Conservation (phyloP, 768 basidiomycete species). For the Lentinula boryana region DNA sequence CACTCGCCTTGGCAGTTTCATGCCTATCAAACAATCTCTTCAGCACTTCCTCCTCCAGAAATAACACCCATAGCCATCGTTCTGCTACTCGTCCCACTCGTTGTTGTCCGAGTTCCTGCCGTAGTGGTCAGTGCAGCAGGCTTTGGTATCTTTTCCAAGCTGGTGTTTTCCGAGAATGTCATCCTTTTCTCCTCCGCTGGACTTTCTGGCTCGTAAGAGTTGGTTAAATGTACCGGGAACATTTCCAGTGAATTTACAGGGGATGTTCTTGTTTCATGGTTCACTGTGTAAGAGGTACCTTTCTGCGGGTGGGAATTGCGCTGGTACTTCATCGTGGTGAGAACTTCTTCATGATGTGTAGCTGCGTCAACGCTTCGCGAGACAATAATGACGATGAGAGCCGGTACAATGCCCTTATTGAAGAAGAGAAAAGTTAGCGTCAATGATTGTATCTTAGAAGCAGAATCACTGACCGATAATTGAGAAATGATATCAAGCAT, state of each 20-base stretch:
- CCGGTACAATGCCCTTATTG: conserved; percentile 1
- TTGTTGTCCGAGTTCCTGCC: background rate
- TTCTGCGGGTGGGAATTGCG: background rate
- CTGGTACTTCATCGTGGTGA: background rate
- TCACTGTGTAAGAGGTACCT: background rate
- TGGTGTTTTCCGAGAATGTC: background rate
- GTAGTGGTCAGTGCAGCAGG: background rate
- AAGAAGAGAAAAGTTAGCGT: background rate
- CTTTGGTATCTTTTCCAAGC: background rate
- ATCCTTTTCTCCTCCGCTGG: background rate
- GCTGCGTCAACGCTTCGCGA: conserved; percentile 3
- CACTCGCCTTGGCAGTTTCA: too few relatives aligned
- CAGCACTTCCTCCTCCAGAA: background rate
- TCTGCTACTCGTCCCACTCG: background rate
- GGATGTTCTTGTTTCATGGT: background rate
- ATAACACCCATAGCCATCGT: background rate
- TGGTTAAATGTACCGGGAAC: background rate
- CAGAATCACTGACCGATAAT: background rate
- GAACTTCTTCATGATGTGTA: conserved; percentile 3
- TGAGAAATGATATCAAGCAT: conserved; percentile 6
- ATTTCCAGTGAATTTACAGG: background rate
- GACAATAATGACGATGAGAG: conserved; percentile 4
- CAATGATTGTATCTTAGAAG: background rate
- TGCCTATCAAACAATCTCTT: background rate
- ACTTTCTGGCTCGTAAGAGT: background rate